Percentiles rank a stretch among this genome's conserved stretches.
phyloP scores from a whole-genome alignment of 805 yeast genomes.

The Kodamaea sagamina region DNA sequence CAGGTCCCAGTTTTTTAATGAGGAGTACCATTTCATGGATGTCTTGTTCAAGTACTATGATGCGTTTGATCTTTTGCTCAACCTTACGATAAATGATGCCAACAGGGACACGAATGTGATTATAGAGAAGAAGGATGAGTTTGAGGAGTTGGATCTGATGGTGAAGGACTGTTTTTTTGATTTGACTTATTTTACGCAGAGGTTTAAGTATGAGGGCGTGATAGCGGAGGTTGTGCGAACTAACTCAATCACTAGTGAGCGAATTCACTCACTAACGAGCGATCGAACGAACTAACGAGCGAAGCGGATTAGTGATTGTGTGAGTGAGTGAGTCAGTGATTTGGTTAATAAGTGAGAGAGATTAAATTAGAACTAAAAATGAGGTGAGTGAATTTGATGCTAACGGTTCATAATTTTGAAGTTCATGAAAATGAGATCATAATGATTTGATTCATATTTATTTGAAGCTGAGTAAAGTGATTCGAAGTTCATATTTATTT shows the following conservation, averaged over 20 bases:
- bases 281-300: conserved; percentile 2
- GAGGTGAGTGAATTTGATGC: no score
- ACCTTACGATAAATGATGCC: conserved; percentile 6
- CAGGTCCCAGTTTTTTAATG: conserved; percentile 10
- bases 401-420: no score
- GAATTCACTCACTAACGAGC: conserved; percentile 6
- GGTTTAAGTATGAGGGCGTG: conserved; percentile 13
- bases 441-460: no score
- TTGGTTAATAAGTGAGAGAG: no score
- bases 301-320: no score
- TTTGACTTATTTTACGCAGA: conserved; percentile 15
- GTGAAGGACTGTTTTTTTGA: conserved; percentile 19
- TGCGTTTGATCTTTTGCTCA: conserved; percentile 11
- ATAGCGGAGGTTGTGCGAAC: conserved; percentile 6
- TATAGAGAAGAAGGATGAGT: conserved; percentile 15
- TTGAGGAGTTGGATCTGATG: conserved; percentile 16
- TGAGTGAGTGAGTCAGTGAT: no score
- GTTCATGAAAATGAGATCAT: no score
- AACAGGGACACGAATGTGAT: conserved; percentile 7
- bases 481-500: no score
- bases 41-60: conserved; percentile 12
- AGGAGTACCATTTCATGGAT: conserved; percentile 15
- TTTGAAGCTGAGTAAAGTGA: no score
- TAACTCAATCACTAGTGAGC: conserved; percentile 3
- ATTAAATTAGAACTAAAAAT: no score